Evolutionary conservation across 352 stramenopile genomes (phyloP).

Genomic region (Pythium sukuiense): DNA sequence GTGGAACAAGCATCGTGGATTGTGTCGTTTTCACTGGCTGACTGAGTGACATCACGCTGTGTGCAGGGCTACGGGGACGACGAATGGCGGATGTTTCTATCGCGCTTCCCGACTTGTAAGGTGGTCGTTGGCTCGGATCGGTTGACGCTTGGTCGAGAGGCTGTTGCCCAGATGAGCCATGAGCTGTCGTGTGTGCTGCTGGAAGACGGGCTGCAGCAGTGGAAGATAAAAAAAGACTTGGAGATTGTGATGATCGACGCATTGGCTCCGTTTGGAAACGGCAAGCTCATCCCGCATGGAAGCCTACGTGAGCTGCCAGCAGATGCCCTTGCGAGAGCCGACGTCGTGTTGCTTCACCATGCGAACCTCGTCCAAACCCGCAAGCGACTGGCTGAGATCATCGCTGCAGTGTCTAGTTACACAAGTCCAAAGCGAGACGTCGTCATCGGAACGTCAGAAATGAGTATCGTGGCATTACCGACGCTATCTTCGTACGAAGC

Average conservation of each 20-base stretch:
- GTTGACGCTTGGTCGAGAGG: slow-evolving; percentile 24
- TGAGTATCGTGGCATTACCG: slow-evolving; percentile 39
- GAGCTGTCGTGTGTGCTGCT: slow-evolving; percentile 47
- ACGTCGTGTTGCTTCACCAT: slow-evolving; percentile 65
- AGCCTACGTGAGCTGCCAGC: slow-evolving; percentile 52
- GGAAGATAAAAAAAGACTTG: slow-evolving; percentile 54
- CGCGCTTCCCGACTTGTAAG: slow-evolving; percentile 42
- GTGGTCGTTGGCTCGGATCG: slow-evolving; percentile 46
- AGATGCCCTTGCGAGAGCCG: slow-evolving; percentile 43
- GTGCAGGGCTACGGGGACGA: slow-evolving; percentile 61
- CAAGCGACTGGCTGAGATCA: slow-evolving; percentile 18
- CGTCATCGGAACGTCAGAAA: slow-evolving; percentile 52
- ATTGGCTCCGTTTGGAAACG: slow-evolving; percentile 69
- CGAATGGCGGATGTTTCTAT: slow-evolving; percentile 60
- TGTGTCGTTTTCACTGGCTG: neutral
- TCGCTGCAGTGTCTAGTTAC: slow-evolving; percentile 17
- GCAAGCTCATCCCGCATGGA: slow-evolving; percentile 47
- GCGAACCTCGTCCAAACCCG: slow-evolving; percentile 37
- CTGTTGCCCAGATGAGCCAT: slow-evolving; percentile 13
- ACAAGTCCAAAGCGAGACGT: slow-evolving; percentile 12
- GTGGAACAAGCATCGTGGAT: slow-evolving; percentile 3
- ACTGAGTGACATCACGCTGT: neutral
- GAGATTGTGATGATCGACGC: slow-evolving; percentile 76
- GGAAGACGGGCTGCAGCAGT: slow-evolving; percentile 76
- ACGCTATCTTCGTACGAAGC: slow-evolving; percentile 6